phyloP scores from a whole-genome alignment of 2,329 filamentous ascomycete species.

The Thelonectria blattea region DNA sequence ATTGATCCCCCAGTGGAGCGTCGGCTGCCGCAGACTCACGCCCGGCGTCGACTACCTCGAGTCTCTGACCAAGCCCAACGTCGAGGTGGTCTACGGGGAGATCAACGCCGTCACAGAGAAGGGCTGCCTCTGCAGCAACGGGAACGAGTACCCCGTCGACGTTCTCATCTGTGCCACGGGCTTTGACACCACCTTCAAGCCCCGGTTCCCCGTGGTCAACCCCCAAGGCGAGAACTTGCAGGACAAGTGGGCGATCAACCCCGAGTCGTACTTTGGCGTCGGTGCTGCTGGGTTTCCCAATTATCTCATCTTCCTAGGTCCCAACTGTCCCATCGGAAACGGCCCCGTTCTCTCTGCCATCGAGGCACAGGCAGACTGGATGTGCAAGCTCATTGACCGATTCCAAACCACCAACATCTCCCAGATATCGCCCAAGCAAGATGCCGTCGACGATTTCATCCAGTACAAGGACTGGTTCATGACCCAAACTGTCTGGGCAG shows the following conservation, averaged over 20 bases:
- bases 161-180: conserved; percentile 64
- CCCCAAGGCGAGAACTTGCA: conserved; percentile 56
- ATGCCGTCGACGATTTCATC: conserved; percentile 58
- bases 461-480: conserved; percentile 51
- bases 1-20: conserved; percentile 56
- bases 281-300: conserved; percentile 60
- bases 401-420: conserved; percentile 53
- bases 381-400: conserved; percentile 56
- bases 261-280: conserved; percentile 60
- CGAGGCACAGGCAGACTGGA: conserved; percentile 56
- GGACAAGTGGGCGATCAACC: conserved; percentile 52
- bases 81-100: conserved; percentile 51
- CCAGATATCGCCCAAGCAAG: conserved; percentile 51
- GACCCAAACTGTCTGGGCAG: conserved; percentile 49
- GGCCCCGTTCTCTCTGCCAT: conserved; percentile 49
- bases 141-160: conserved; percentile 58
- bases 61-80: conserved; percentile 52
- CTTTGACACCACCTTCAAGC: conserved; percentile 60
- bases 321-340: conserved; percentile 48
- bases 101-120: conserved; percentile 47
- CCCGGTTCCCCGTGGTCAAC: conserved; percentile 57
- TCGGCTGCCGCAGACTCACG: conserved; percentile 57
- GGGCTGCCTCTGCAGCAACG: conserved; percentile 55
- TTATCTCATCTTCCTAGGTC: conserved; percentile 57
- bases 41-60: conserved; percentile 58